These are phyloP conservation scores for Taiozyma sp. DNA, from an alignment of 1,139 yeast species.

Conservation along the genomic window DNA sequence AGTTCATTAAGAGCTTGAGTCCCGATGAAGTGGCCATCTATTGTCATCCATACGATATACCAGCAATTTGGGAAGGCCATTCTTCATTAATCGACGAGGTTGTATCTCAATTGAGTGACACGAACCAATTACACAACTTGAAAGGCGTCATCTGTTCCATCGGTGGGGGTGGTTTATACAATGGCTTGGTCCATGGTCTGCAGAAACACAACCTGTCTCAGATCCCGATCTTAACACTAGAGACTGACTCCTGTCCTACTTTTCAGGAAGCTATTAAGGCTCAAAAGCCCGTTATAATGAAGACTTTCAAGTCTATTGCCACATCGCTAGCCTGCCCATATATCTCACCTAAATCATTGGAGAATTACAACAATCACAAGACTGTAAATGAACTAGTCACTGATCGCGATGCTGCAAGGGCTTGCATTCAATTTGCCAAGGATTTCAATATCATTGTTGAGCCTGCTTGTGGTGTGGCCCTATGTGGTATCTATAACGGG, in stretches of 20 bases:
- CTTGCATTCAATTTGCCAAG: conserved; percentile 45
- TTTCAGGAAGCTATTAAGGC: conserved; percentile 43
- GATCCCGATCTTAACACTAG: conserved; percentile 50
- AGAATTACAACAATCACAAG: conserved; percentile 34
- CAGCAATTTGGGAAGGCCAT: conserved; percentile 67
- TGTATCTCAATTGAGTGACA: conserved; percentile 33
- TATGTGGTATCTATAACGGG: conserved; percentile 45
- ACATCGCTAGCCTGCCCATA: conserved; percentile 58
- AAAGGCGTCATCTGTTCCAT: conserved; percentile 63
- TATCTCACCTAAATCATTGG: conserved; percentile 44
- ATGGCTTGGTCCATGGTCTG: conserved; percentile 58
- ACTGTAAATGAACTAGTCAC: conserved; percentile 45
- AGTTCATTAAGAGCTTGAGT: conserved; percentile 31
- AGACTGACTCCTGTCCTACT: conserved; percentile 59
- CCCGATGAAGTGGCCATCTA: conserved; percentile 41
- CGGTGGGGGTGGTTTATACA: conserved; percentile 75
- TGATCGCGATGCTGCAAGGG: conserved; percentile 51
- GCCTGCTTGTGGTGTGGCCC: conserved; percentile 75
- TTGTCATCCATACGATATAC: conserved; percentile 69
- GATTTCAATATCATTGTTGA: conserved; percentile 52
- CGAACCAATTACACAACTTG: conserved; percentile 30
- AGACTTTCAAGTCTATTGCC: conserved; percentile 50
- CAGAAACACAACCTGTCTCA: conserved; percentile 33
- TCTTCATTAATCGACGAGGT: conserved; percentile 57
- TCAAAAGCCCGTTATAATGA: conserved; percentile 39